Evolutionary conservation across 805 yeast genomes (phyloP), one percentile per base, ranked within the genome.

Genomic region (Metschnikowia continentalis): DNA sequence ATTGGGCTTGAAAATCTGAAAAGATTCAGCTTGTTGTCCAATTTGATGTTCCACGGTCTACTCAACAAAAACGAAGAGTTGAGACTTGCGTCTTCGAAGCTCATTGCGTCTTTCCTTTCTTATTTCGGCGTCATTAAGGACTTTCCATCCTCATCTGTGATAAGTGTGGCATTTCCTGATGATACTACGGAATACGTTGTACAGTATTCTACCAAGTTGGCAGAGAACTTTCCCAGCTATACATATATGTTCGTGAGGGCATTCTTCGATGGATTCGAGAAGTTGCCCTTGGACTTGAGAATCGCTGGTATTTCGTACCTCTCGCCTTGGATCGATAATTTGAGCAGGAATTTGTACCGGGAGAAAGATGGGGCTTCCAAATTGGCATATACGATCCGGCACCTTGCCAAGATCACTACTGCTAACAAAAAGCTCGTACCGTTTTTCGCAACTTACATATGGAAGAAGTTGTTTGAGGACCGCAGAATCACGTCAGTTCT

Each of bases 261-360:
- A 0, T 74, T 68, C 46, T 72, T 73, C 54, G 71, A 67, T 35
- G 67, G 66, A 51, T 77, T 76, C 52, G 80, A 74, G 2, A 68
- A 66, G 44, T 58, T 77, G 19, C 65, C 70, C 0, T 52, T 48
- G 0, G 69, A 64, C 6, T 71, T 70, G 37, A 62, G 72, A 45
- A 57, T 72, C n/a, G 68, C 76, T 50, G 76, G 81, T 1, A 72
- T 74, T 17, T 61, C 77, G 47, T 83, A 82, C 60, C 69, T 83
- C 10, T 72, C 86, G 0, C 91, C 94, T 2, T 90, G 96, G 96
- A 74, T 86, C 14, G 77, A 77, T 22, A 86, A 88, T 58, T 72
- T 88, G 22, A 80, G 82, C 61, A 72, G 74, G 13, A 66, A 81
- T 56, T 83, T 88, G 6, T 84, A 74, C 59, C 81, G 79, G 57